Base-by-base conservation (phyloP, 345 rosid species). In the Heritiera fomes region DNA sequence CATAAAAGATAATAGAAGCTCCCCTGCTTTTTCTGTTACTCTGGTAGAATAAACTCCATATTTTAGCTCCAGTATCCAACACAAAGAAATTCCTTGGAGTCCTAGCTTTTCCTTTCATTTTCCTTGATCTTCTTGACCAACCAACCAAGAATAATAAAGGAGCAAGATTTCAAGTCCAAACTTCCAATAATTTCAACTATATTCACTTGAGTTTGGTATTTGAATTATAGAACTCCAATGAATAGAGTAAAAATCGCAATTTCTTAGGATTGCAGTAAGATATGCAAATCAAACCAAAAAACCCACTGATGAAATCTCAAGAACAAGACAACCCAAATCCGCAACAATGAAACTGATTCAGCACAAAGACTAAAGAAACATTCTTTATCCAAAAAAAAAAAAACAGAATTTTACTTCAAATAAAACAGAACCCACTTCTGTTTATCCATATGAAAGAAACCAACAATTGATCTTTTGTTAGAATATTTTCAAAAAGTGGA, bases 31-130 rank as follows among this genome's bases (percentile, higher is more conserved):
- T 23, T 23, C 28, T 23, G 0, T 23, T 23, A 23, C 28, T 23
- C 28, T 23, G 28, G 0, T 23, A 23, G 28, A 23, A 23, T 23
- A 23, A 23, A 23, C 28, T 23, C 28, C 28, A 23, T 23, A 89
- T 87, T 84, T 78, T 86, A 41, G 92, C 88, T 32, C 90, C 92
- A 0, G 90, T 89, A 78, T 87, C 87, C 84, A 89, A 69, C 43
- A 86, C 87, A 72, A 86, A 89, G 83, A 79, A 76, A 81, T 78
- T 14, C 45, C 83, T 88, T 7, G 41, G 49, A 63, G 71, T 71
- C 65, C 80, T 88, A 75, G 75, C 28, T 73, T 82, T 89, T 55
- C 84, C 92, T 80, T 82, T 87, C 89, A 89, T 89, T 59, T 80
- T 50, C 71, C 68, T 23, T 65, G 47, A 53, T 63, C 64, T 71